Base-by-base conservation (phyloP, 345 rosid genomes). In the Melastoma malabathricum region DNA sequence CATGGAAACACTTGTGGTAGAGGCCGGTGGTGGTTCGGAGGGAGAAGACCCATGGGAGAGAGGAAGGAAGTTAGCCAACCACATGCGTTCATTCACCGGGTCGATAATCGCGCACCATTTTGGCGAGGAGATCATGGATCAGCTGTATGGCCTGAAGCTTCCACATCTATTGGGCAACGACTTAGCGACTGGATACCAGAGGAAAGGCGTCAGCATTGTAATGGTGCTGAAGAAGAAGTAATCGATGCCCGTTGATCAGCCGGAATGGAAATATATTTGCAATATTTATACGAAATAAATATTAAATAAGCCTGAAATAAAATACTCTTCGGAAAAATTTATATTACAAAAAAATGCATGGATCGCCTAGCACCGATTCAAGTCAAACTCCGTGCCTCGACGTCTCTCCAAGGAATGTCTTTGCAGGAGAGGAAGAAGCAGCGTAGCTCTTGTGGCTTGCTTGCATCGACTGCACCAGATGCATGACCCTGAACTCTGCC, bases 361-460 rank as follows among this genome's bases (percentile, higher is more conserved):
- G 2, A 34, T 8, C 2, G 41, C 9, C 41, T 7, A 34, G 9
- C 41, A 34, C 12, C 41, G 41, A 12, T 34, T 34, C 41, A 2
- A 2, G 12, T 34, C 41, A 34, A 6, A 34, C 41, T 5, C 41
- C 72, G 19, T 65, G 72, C 47, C 78, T 67, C 95, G 86, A 75
- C 55, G 68, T 73, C 59, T 83, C 85, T 7, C 95, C 97, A n/a
- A 92, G 51, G 50, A 84, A 92, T 10, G 98, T 92, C 77, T 92
- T 92, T 0, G 98, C 98, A 15, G 95, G 97, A 59, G 44, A 88
- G 73, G 48, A 85, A 84, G 49, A 87, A 88, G 69, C 71, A 81
- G 34, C 15, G 90, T 88, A 14, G 74, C 69, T 64, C n/a, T n/a
- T n/a, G n/a, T 92, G 97, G 12, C 79, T 69, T 15, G 86, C 84